A percentile compares a stretch with the other conserved stretches of the same genome.
Conservation (phyloP, 2,329 filamentous ascomycete genomes). For the Dactylellina parvicollis region DNA sequence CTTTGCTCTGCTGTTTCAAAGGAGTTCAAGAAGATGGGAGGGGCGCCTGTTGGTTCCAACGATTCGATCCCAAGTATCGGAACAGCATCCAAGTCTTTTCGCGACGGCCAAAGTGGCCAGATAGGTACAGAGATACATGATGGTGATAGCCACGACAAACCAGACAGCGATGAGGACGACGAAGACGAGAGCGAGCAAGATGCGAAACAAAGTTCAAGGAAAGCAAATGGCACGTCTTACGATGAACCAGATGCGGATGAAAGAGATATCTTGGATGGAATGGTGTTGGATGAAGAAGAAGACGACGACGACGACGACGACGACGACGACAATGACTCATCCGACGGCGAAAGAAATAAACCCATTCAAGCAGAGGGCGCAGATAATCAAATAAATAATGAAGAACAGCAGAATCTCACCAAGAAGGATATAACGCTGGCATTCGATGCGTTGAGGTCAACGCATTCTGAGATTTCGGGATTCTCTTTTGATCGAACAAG, state of each 20-base stretch:
- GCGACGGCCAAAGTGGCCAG: slow-evolving; percentile 65
- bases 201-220: slow-evolving; percentile 79
- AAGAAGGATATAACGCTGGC: slow-evolving; percentile 34
- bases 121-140: slow-evolving; percentile 40
- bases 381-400: not conserved
- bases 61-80: slow-evolving; percentile 82
- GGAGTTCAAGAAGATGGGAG: slow-evolving; percentile 81
- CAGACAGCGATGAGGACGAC: slow-evolving; percentile 70
- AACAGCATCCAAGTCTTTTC: slow-evolving; percentile 65
- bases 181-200: slow-evolving; percentile 83
- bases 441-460: slow-evolving; percentile 29
- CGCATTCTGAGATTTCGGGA: slow-evolving; percentile 67
- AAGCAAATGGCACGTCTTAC: slow-evolving; percentile 81
- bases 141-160: slow-evolving; percentile 10
- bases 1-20: slow-evolving; percentile 76
- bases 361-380: slow-evolving; percentile 48
- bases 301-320: slow-evolving; percentile 69
- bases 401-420: slow-evolving; percentile 21
- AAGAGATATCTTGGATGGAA: slow-evolving; percentile 66
- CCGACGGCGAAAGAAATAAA: no score
- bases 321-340: slow-evolving; percentile 61
- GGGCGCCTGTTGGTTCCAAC: slow-evolving; percentile 68
- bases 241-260: slow-evolving; percentile 94
- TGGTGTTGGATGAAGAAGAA: slow-evolving; percentile 66
- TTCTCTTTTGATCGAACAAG: slow-evolving; percentile 81